Evolutionary conservation across 1,284 basidiomycete genomes (phyloP).

Genomic region (Puccinia polysora): DNA sequence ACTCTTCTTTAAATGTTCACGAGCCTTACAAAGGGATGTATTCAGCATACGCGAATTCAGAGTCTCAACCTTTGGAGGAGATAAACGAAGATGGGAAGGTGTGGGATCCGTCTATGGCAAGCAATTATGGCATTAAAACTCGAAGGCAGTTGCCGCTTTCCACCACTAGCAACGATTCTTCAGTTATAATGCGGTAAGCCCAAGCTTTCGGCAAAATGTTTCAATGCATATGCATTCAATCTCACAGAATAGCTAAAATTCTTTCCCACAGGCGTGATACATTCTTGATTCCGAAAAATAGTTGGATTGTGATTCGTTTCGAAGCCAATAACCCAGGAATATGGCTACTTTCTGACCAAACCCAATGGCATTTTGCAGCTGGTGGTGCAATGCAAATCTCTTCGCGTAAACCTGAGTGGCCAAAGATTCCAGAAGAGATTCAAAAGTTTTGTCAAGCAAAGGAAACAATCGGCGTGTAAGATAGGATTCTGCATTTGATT

Average conservation of each 20-base stretch:
- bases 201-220: too few relatives aligned
- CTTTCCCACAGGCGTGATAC: constrained; percentile 16
- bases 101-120: not conserved
- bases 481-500: too few relatives aligned
- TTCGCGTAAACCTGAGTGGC: constrained; percentile 18
- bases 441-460: constrained; percentile 23
- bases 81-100: not conserved
- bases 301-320: constrained; percentile 45
- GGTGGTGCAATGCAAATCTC: constrained; percentile 42
- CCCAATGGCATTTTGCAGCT: constrained; percentile 42
- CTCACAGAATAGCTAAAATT: too few relatives aligned
- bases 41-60: not conserved
- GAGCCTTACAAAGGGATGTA: constrained; percentile 12
- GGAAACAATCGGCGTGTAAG: not conserved
- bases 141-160: constrained; percentile 20
- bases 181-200: constrained; percentile 10
- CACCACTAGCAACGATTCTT: too few relatives aligned
- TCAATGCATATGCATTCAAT: too few relatives aligned
- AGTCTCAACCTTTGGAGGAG: too few relatives aligned
- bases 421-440: constrained; percentile 33
- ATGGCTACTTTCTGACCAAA: constrained; percentile 49
- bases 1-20: constrained; percentile 9
- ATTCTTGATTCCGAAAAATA: constrained; percentile 35
- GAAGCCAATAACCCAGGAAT: constrained; percentile 47
- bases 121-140: not conserved